Percentiles rank a stretch among this genome's conserved stretches.
These are phyloP conservation scores for Fusarium irregulare DNA, from an alignment of 2,329 filamentous ascomycete genomes.

Conservation along the genomic window DNA sequence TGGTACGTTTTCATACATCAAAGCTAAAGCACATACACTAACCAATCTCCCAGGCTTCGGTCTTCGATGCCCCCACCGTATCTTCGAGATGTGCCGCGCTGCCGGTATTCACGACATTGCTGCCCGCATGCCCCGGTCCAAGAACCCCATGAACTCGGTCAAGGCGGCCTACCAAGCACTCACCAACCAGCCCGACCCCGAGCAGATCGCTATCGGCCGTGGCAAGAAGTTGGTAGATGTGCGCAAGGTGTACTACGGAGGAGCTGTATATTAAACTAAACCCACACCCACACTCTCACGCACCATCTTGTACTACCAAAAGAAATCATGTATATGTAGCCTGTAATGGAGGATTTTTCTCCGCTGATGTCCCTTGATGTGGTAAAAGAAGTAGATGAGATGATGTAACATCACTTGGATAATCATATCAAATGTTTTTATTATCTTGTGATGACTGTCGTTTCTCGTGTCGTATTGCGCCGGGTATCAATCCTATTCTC, in stretches of 20 bases:
- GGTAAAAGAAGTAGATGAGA: conserved; percentile 19
- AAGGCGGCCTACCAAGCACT: conserved; percentile 90
- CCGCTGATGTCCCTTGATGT: conserved; percentile 17
- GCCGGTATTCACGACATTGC: conserved; percentile 89
- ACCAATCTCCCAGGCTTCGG: conserved; percentile 77
- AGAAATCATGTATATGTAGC: conserved; percentile 42
- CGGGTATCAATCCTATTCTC: conserved; percentile 37
- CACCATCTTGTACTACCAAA: conserved; percentile 41
- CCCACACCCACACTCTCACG: conserved; percentile 1
- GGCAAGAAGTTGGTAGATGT: conserved; percentile 97
- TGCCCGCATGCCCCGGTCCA: conserved; percentile 82
- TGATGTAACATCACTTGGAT: conserved; percentile 29
- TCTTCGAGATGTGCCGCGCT: conserved; percentile 93
- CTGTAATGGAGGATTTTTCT: conserved; percentile 37
- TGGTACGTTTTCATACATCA: conserved; percentile 68
- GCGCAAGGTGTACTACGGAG: conserved; percentile 96
- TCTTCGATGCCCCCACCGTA: conserved; percentile 87
- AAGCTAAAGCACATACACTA: neutral
- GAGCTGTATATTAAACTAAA: conserved; percentile 68
- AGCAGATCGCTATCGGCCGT: conserved; percentile 87
- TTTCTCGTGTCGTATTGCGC: conserved; percentile 26
- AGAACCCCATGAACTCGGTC: conserved; percentile 98
- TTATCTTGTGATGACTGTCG: conserved; percentile 24
- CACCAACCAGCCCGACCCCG: conserved; percentile 84
- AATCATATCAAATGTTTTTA: conserved; percentile 19